These are phyloP conservation scores for Rauvolfia tetraphylla DNA, from an alignment of 257 asterid species.

Conservation along the genomic window DNA sequence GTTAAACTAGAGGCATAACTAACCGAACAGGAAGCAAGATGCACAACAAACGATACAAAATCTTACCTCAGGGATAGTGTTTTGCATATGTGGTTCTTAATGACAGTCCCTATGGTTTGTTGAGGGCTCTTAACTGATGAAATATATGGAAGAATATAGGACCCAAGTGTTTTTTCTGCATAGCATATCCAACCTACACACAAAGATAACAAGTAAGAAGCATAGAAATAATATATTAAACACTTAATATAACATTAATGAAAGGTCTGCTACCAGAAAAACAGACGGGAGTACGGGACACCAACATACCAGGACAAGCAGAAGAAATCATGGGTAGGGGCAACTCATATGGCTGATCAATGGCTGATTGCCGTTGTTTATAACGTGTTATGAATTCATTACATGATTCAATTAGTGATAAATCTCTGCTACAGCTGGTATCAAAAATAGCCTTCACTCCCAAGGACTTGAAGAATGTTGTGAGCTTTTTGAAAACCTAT, in stretches of 20 bases:
- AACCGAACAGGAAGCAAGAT: neutral
- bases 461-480: slow-evolving; percentile 76
- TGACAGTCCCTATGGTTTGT: slow-evolving; percentile 80
- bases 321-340: slow-evolving; percentile 88
- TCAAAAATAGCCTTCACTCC: slow-evolving; percentile 91
- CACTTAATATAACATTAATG: neutral
- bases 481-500: slow-evolving; percentile 73
- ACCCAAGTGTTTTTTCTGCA: slow-evolving; percentile 96
- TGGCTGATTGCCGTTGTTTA: slow-evolving; percentile 38
- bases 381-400: slow-evolving; percentile 75
- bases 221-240: neutral
- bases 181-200: slow-evolving; percentile 96
- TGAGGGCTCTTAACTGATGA: slow-evolving; percentile 98
- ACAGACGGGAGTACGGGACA: neutral
- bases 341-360: slow-evolving; percentile 36
- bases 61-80: slow-evolving; percentile 59
- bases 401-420: slow-evolving; percentile 86
- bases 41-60: neutral
- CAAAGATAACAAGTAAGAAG: neutral
- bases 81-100: slow-evolving; percentile 63
- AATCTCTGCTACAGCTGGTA: slow-evolving; percentile 90
- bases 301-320: slow-evolving; percentile 81
- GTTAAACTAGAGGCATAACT: neutral
- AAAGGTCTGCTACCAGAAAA: neutral
- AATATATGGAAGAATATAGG: slow-evolving; percentile 85